Evolutionary conservation across 495 filamentous ascomycete genomes (phyloP).

Genomic region (Annulohypoxylon maeteangense): DNA sequence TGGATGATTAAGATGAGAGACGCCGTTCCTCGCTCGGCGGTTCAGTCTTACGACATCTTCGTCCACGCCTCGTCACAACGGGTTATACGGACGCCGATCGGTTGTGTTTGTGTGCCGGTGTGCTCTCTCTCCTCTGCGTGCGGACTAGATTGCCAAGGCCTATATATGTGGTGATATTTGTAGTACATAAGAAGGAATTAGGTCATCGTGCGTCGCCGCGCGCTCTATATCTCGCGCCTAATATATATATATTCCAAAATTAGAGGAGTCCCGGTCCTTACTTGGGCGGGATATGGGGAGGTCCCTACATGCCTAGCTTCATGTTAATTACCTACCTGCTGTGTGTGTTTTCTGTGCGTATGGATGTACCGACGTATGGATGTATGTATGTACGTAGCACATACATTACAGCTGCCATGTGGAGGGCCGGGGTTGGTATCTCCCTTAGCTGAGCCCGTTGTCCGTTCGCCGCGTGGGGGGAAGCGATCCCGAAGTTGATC

Average conservation of each 20-base stretch:
- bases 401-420: slow-evolving; percentile 42
- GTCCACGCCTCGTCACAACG: neutral
- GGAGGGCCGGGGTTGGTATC: slow-evolving; percentile 17
- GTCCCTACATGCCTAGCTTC: neutral
- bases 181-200: slow-evolving; percentile 5
- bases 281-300: slow-evolving; percentile 35
- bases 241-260: slow-evolving; percentile 38
- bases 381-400: slow-evolving; percentile 34
- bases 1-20: slow-evolving; percentile 17
- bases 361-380: slow-evolving; percentile 25
- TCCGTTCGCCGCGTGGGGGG: slow-evolving; percentile 25
- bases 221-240: slow-evolving; percentile 8
- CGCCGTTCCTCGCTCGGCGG: neutral
- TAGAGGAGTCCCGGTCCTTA: slow-evolving; percentile 33
- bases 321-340: neutral
- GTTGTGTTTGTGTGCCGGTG: neutral
- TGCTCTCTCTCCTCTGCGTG: neutral
- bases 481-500: slow-evolving; percentile 22
- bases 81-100: slow-evolving; percentile 16
- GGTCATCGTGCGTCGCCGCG: slow-evolving; percentile 14
- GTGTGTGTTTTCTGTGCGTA: slow-evolving; percentile 9
- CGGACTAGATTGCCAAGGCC: neutral
- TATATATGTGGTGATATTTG: neutral
- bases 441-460: slow-evolving; percentile 15
- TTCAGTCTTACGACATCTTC: slow-evolving; percentile 19